A percentile compares a stretch with the other conserved stretches of the same genome.
These are phyloP conservation scores for Austroboletus niveus DNA, from an alignment of 1,284 basidiomycete species.

Conservation along the genomic window DNA sequence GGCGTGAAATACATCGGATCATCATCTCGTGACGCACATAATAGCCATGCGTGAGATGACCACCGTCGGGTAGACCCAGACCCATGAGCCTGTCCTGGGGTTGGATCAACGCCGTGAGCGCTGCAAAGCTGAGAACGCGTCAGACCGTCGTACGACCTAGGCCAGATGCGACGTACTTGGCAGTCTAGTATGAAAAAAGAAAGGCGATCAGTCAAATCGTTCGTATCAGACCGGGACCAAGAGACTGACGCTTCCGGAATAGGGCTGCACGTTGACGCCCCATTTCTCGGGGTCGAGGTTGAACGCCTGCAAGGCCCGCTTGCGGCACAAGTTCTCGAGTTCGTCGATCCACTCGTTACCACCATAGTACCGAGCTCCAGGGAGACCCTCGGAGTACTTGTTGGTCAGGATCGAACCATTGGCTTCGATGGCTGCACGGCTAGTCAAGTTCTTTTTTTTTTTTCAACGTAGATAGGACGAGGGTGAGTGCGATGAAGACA, in stretches of 20 bases:
- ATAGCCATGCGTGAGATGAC: conserved; percentile 97
- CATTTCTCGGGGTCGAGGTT: conserved; percentile 90
- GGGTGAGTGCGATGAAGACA: no score
- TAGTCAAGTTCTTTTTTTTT: conserved; percentile 81
- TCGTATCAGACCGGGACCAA: not conserved
- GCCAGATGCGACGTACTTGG: conserved; percentile 58
- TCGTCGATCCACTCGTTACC: conserved; percentile 98
- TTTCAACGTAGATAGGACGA: not conserved
- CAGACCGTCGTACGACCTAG: conserved; percentile 3
- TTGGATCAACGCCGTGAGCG: conserved; percentile 94
- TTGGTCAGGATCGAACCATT: conserved; percentile 99
- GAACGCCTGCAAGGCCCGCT: conserved; percentile 96
- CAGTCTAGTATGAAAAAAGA: conserved; percentile 51
- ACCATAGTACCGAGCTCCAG: conserved; percentile 95
- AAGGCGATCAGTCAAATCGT: no score
- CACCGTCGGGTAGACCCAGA: conserved; percentile 97
- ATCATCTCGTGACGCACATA: conserved; percentile 56
- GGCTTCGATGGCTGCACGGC: conserved; percentile 93
- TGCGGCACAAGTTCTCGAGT: conserved; percentile 92
- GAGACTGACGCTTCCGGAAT: conserved; percentile 84
- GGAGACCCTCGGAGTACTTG: conserved; percentile 97
- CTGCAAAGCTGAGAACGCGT: conserved; percentile 75
- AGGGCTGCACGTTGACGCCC: conserved; percentile 99
- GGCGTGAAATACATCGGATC: conserved; percentile 28
- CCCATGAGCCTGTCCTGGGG: conserved; percentile 99